These are phyloP conservation scores for Pseudogymnoascus sp. DNA, from an alignment of 2,329 filamentous ascomycete genomes.

Conservation along the genomic window DNA sequence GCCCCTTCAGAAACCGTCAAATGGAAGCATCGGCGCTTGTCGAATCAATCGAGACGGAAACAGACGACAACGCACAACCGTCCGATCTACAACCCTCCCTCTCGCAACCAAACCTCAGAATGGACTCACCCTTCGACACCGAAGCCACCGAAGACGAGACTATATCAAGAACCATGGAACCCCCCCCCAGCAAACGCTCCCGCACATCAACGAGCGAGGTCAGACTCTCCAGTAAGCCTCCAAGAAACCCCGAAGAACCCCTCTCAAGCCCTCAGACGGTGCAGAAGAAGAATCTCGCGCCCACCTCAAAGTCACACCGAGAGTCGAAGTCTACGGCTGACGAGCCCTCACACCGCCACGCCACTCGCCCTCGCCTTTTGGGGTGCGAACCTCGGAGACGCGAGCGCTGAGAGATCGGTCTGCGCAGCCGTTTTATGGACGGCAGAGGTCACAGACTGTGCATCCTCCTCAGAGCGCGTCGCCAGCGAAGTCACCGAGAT, in stretches of 20 bases:
- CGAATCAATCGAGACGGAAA: neutral
- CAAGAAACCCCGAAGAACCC: neutral
- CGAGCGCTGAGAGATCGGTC: neutral
- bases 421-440: neutral
- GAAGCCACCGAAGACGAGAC: neutral
- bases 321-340: neutral
- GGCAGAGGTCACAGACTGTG: neutral
- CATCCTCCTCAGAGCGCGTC: neutral
- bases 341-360: neutral
- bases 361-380: neutral
- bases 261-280: neutral
- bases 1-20: neutral
- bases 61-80: neutral
- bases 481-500: neutral
- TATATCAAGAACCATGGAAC: neutral
- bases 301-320: neutral
- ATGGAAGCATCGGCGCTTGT: neutral
- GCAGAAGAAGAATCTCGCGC: neutral
- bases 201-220: neutral
- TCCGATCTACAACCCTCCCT: neutral
- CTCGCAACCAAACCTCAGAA: neutral
- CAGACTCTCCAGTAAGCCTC: neutral
- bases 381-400: neutral
- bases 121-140: neutral
- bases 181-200: neutral